These are phyloP conservation scores for Bryum argenteum DNA, from an alignment of 225 moss, liverwort and hornwort genomes.

Conservation along the genomic window DNA sequence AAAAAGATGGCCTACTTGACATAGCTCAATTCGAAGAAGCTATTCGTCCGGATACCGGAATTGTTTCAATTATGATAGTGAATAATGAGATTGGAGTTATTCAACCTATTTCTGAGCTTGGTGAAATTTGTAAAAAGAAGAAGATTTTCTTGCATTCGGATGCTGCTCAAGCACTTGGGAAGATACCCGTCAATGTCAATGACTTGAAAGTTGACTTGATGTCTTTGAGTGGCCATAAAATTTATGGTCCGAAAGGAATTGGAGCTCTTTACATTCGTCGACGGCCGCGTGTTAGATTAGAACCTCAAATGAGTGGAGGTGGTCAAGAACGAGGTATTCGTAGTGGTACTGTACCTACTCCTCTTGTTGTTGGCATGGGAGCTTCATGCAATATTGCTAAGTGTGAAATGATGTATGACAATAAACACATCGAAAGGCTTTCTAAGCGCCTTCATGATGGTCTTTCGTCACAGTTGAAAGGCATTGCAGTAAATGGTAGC, in stretches of 20 bases:
- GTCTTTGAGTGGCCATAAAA: slow-evolving; percentile 57
- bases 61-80: slow-evolving; percentile 58
- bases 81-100: slow-evolving; percentile 66
- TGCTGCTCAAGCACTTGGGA: slow-evolving; percentile 46
- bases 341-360: slow-evolving; percentile 49
- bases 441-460: slow-evolving; percentile 40
- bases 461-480: slow-evolving; percentile 44
- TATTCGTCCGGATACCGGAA: slow-evolving; percentile 40
- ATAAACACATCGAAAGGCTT: slow-evolving; percentile 33
- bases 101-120: slow-evolving; percentile 50
- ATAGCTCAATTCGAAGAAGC: slow-evolving; percentile 49
- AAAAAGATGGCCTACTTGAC: slow-evolving; percentile 59
- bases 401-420: slow-evolving; percentile 59
- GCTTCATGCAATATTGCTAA: slow-evolving; percentile 50
- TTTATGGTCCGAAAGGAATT: slow-evolving; percentile 58
- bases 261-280: slow-evolving; percentile 49
- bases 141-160: slow-evolving; percentile 56
- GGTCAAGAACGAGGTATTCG: slow-evolving; percentile 60
- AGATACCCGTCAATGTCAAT: slow-evolving; percentile 50
- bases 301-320: slow-evolving; percentile 62
- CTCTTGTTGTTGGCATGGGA: slow-evolving; percentile 51
- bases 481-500: slow-evolving; percentile 50
- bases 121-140: slow-evolving; percentile 46
- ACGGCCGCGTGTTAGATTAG: slow-evolving; percentile 48
- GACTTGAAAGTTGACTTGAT: slow-evolving; percentile 67